Evolutionary conservation across 345 rosid species (phyloP), one percentile per base, ranked within the genome.

Genomic region (Lepidium didymum): DNA sequence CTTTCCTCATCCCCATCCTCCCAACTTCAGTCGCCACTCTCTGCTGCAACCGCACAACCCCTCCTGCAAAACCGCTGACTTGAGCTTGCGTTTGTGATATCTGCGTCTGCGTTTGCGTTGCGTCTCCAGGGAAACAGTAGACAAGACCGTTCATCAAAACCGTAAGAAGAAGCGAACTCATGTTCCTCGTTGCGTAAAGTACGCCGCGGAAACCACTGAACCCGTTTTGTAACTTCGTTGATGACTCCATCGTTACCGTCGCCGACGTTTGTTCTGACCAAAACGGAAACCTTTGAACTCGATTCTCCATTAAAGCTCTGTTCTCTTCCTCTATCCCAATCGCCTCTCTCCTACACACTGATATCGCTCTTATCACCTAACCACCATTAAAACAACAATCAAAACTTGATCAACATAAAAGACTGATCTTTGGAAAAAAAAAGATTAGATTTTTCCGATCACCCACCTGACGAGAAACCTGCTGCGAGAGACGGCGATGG

Each of bases 341-440:
- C 10, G 96, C 96, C 68, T 93, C 97, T 68, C 98, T 84, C 23
- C 90, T 74, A 69, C 98, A 93, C 49, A 72, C 92, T 14, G 94
- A 73, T 34, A 90, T 87, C 50, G 89, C 88, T 50, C 96, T 76
- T 41, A 86, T 76, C 67, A 93, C 84, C 98, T 92, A 61, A 41
- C 63, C 62, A 15, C 60, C 50, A 58, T 37, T 44, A 15, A 56
- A 35, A 11, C 18, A 41, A 67, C 35, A 33, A 36, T 3, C 4
- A 5, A 62, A 63, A 14, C 45, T 69, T 68, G 53, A 36, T 51
- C 34, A 49, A 16, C 8, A 45, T 19, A 14, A 53, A 50, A 51
- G 37, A 14, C 6, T 45, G 19, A 37, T 19, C 18, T 57, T 57
- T 21, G 10, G 0, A 8, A 2, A 15, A 5, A 23, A 31, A 57